Conservation (phyloP, 1,284 basidiomycete species). For the Singerocomus inundabilis region DNA sequence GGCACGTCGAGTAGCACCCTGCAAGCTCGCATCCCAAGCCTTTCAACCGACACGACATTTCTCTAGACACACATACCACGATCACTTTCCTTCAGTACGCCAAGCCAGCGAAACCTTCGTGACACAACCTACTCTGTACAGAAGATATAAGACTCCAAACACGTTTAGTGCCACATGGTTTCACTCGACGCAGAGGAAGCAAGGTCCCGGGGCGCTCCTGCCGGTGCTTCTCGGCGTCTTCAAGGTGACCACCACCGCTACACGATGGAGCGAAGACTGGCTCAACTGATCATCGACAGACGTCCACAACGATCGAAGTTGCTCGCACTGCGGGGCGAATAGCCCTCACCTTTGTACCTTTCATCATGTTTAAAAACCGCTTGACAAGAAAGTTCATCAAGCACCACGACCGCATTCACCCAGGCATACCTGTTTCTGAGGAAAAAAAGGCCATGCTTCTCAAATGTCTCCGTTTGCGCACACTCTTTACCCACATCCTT, state of each 20-base stretch:
- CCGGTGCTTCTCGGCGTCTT: constrained; percentile 43
- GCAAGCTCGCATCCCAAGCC: not conserved
- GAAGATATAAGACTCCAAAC: constrained; percentile 4
- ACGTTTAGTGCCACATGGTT: constrained; percentile 29
- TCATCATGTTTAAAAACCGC: constrained; percentile 57
- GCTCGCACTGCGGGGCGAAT: constrained; percentile 65
- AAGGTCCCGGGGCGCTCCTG: constrained; percentile 29
- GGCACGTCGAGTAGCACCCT: not conserved
- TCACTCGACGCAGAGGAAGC: constrained; percentile 41
- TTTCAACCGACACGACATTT: not conserved
- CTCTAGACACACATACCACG: not conserved
- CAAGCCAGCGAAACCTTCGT: constrained; percentile 6
- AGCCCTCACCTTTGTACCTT: constrained; percentile 68
- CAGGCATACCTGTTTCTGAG: constrained; percentile 46
- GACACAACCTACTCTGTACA: constrained; percentile 1
- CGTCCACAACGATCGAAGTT: constrained; percentile 59
- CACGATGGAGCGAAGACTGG: not conserved
- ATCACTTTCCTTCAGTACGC: not conserved
- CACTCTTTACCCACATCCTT: constrained; percentile 53
- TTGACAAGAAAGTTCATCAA: constrained; percentile 52
- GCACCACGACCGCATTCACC: constrained; percentile 47
- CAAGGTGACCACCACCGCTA: constrained; percentile 39
- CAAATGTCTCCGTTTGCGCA: constrained; percentile 48
- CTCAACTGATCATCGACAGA: constrained; percentile 31
- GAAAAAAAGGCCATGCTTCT: constrained; percentile 49